Conservation (phyloP, 2,329 filamentous ascomycete species). For the Malbranchea zuffiana region DNA sequence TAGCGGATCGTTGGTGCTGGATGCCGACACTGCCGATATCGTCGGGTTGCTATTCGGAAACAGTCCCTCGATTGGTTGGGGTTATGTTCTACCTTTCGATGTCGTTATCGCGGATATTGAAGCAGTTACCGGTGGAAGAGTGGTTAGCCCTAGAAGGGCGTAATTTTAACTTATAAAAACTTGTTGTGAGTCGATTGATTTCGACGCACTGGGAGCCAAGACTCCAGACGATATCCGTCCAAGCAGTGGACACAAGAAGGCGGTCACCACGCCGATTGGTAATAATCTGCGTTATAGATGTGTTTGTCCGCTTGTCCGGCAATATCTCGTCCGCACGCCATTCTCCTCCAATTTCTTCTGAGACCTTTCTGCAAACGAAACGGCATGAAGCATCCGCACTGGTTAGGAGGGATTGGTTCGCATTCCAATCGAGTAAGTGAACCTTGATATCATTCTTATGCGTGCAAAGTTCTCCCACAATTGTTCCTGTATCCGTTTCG, state of each 20-base stretch:
- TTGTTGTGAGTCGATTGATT: background rate
- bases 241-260: background rate
- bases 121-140: conserved; percentile 3
- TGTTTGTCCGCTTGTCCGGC: background rate
- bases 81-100: conserved; percentile 4
- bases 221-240: background rate
- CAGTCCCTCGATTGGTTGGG: background rate
- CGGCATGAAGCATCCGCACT: background rate
- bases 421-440: conserved; percentile 9
- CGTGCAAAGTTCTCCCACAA: conserved; percentile 9
- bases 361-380: conserved; percentile 1
- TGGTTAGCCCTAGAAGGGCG: too few relatives aligned
- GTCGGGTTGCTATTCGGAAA: conserved; percentile 1
- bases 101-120: conserved; percentile 5
- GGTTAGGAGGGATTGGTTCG: background rate
- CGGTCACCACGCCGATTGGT: background rate
- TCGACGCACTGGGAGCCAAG: background rate
- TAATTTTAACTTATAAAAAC: too few relatives aligned
- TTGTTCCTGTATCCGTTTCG: conserved; percentile 10
- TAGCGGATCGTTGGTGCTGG: background rate
- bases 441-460: conserved; percentile 10
- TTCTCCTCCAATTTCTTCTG: background rate
- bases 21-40: background rate
- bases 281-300: background rate
- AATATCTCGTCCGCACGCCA: background rate